Evolutionary conservation across 768 basidiomycete species (phyloP), one percentile per base, ranked within the genome.

Genomic region (Suillus decipiens): DNA sequence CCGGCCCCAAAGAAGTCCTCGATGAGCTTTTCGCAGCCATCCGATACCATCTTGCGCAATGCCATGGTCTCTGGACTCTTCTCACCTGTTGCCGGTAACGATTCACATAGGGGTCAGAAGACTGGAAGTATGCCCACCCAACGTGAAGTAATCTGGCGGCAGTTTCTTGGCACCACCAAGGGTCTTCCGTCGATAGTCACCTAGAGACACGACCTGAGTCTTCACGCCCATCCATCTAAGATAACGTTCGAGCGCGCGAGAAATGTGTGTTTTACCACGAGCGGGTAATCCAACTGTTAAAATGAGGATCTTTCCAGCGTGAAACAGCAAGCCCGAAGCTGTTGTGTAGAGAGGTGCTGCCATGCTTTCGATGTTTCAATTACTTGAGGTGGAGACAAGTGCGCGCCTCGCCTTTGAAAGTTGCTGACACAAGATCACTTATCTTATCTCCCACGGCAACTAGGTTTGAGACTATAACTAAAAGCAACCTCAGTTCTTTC

Each of bases 191-290:
- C 97, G 86, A 76, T 96, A 95, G 76, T 99, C 97, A 24, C 97
- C 97, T 11, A 99, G 81, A 7, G 95, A 96, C 61, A 98, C 89
- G 60, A 99, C 97, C 66, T 90, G 86, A 0, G 95, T 96, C 77
- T 96, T 98, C 60, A 99, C 93, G 36, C 97, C 97, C 76, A 94
- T 92, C 97, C 97, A 99, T 75, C 95, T 84, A 1, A 99, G 84
- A 76, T 99, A 99, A n/a, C 97, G 87, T 75, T 99, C 96, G 14
- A 99, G 83, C 8, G 96, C 89, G 43, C 96, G 86, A 1, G 95
- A 96, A 62, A 99, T 94, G 74, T 99, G 97, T 0, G 97, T 99
- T 79, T 97, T 97, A 39, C 95, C 95, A 60, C 95, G 86, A 1
- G 96, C 96, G 51, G 96, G 96, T 3, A 99, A 82, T 10, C 96